Base-by-base conservation (phyloP, 2,329 filamentous ascomycete genomes). In the Hypoxylon sp. region DNA sequence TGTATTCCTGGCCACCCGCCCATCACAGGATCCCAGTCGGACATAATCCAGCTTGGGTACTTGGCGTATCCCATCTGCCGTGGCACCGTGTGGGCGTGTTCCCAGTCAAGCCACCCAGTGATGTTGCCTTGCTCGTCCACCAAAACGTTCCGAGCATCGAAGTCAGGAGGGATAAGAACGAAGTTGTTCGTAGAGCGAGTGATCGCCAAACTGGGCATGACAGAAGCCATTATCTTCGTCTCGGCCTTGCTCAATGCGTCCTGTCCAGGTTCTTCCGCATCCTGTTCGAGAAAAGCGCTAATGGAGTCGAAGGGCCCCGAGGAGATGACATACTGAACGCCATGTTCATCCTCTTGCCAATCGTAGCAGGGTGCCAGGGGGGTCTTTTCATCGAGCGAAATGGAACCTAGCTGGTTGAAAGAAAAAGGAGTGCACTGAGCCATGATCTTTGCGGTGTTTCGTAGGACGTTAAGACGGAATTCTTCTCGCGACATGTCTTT, bases 71-170 rank as follows among this genome's bases (percentile, higher is more conserved):
- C 50, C 6, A 65, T 14, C 3, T 34, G 21, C 5, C 32, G 49
- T 36, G 62, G 56, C 2, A 59, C 2, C 6, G 62, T 60, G 11
- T 60, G 50, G 5, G 17, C 34, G 30, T n/a, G 34, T 9, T 65
- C 62, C 62, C 58, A 62, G 46, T 55, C 60, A 13, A 60, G 34
- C 6, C 56, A 11, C 2, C 55, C 64, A 10, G 55, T 67, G 6
- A 67, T n/a, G 30, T 56, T 63, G 10, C 64, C 59, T n/a, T 48
- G 19, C 5, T 59, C 11, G 11, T 63, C 64, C 13, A 67, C 64
- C 50, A 63, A 45, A 4, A 67, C 9, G 28, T 67, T 60, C 2
- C 48, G 53, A 14, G 53, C 25, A 30, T 63, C 45, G 11, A 63
- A 36, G 9, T 67, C 59, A 11, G 59, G 59, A 50, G 36, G 48